Evolutionary conservation across 1,139 yeast genomes (phyloP), one percentile per base, ranked within the genome.

Genomic region (Protomyces macrosporus): DNA sequence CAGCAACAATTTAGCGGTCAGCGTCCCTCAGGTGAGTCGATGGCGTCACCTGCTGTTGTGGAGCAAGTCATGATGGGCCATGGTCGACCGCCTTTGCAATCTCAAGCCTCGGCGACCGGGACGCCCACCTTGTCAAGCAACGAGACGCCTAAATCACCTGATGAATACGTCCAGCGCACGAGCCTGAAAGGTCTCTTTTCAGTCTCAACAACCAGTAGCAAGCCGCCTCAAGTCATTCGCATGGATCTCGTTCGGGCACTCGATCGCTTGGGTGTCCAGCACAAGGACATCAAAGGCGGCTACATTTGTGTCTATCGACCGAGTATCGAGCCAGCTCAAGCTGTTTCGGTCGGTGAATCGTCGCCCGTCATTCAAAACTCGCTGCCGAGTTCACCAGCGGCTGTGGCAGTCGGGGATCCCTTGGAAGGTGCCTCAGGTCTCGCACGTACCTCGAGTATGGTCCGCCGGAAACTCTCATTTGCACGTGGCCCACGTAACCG

Each of bases 131-230:
- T 23, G 23, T 23, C 23, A 23, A 23, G 23, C 23, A 55, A 6
- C 16, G 42, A 52, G 32, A 34, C 30, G 30, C 40, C 55, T 4
- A 50, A 50, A 14, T 23, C 55, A 14, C 55, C 45, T 2, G 62
- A 58, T 10, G 62, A 58, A 33, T 58, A 58, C 35, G 56, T 58
- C 9, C 62, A 52, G 37, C 42, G 45, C 5, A 51, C 62, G 3
- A 50, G 90, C 77, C 82, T 93, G 74, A 90, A 91, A 74, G 98
- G 98, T 0, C 90, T 93, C 72, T 93, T 93, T 77, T 86, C 95
- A 68, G 98, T 91, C 54, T 97, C 90, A 75, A 88, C 97, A 0
- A 93, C 98, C 0, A 90, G 97, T 1, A 89, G 97, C 4, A 90
- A 90, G 71, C 91, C 97, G 32, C 79, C 93, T 65, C 93, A 95